Evolutionary conservation across 495 filamentous ascomycete genomes (phyloP).

Genomic region (Penicillium soppii): DNA sequence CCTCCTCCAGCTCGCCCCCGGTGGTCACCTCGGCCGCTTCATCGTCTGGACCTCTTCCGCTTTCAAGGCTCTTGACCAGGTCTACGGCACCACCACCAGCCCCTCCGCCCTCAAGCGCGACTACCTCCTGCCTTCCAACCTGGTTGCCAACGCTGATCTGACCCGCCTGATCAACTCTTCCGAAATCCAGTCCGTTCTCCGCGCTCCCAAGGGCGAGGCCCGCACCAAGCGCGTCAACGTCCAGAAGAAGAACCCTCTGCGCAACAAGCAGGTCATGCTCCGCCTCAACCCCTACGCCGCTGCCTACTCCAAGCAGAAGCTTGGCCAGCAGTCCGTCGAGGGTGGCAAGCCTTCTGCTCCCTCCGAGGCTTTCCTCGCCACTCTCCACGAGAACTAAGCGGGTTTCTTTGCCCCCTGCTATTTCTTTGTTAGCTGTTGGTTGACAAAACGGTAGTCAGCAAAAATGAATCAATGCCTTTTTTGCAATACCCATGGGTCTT

Average conservation of each 20-base stretch:
- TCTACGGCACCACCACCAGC: conserved; percentile 89
- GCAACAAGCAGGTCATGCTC: conserved; percentile 96
- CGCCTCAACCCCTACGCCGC: conserved; percentile 96
- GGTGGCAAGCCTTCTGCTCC: conserved; percentile 51
- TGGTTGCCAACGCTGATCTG: conserved; percentile 89
- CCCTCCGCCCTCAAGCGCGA: conserved; percentile 93
- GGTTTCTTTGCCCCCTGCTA: conserved; percentile 13
- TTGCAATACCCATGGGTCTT: conserved; percentile 32
- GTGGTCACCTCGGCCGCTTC: conserved; percentile 98
- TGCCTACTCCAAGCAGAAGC: conserved; percentile 78
- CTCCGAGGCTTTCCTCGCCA: conserved; percentile 49
- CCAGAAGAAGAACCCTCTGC: conserved; percentile 99
- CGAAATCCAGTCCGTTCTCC: conserved; percentile 93
- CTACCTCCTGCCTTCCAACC: conserved; percentile 88
- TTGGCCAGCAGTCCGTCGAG: conserved; percentile 63
- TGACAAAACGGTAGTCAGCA: conserved; percentile 32
- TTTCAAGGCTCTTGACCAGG: conserved; percentile 89
- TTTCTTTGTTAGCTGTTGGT: conserved; percentile 18
- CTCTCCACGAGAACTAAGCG: conserved; percentile 55
- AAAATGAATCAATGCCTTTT: conserved; percentile 37
- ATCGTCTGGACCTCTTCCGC: conserved; percentile 97
- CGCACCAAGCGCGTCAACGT: conserved; percentile 85
- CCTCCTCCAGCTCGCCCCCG: conserved; percentile 97
- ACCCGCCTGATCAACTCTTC: conserved; percentile 97
- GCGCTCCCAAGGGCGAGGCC: conserved; percentile 82